A percentile compares a stretch with the other conserved stretches of the same genome.
phyloP scores from a whole-genome alignment of 1,284 basidiomycete genomes.

The Volvariella surrecta region DNA sequence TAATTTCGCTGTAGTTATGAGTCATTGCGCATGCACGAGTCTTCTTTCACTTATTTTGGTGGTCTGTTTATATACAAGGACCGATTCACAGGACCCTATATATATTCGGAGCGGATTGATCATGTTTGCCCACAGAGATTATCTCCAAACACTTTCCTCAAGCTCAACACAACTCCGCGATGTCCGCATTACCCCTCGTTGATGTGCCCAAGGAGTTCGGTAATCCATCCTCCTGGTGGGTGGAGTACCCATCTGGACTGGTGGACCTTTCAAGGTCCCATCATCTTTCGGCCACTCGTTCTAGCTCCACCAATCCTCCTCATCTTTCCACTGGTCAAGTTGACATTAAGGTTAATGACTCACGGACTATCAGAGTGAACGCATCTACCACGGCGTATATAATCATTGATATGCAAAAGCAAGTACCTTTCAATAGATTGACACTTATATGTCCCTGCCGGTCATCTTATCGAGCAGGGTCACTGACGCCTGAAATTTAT shows the following conservation, averaged over 20 bases:
- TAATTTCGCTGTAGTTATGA: too few species aligned
- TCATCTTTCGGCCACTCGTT: slow-evolving; percentile 21
- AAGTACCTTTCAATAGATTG: slow-evolving; percentile 11
- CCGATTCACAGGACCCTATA: too few species aligned
- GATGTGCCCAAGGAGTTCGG: slow-evolving; percentile 42
- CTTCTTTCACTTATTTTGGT: too few species aligned
- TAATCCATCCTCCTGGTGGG: slow-evolving; percentile 50
- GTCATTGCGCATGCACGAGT: too few species aligned
- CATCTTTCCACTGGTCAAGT: slow-evolving; percentile 30
- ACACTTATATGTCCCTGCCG: background rate
- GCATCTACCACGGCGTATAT: slow-evolving; percentile 44
- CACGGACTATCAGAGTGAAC: slow-evolving; percentile 42
- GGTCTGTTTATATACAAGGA: too few species aligned
- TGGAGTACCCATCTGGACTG: slow-evolving; percentile 57
- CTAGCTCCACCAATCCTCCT: slow-evolving; percentile 18
- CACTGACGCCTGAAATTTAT: background rate
- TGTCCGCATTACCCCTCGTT: slow-evolving; percentile 38
- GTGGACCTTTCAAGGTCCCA: slow-evolving; percentile 48
- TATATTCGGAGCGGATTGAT: too few species aligned
- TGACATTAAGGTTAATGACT: slow-evolving; percentile 46
- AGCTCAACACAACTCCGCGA: slow-evolving; percentile 33
- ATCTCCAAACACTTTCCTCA: slow-evolving; percentile 17
- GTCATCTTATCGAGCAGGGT: background rate
- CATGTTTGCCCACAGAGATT: slow-evolving; percentile 9
- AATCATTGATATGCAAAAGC: slow-evolving; percentile 73